These are phyloP conservation scores for Talaromyces rugulosus DNA, from an alignment of 2,329 filamentous ascomycete genomes.

Conservation along the genomic window DNA sequence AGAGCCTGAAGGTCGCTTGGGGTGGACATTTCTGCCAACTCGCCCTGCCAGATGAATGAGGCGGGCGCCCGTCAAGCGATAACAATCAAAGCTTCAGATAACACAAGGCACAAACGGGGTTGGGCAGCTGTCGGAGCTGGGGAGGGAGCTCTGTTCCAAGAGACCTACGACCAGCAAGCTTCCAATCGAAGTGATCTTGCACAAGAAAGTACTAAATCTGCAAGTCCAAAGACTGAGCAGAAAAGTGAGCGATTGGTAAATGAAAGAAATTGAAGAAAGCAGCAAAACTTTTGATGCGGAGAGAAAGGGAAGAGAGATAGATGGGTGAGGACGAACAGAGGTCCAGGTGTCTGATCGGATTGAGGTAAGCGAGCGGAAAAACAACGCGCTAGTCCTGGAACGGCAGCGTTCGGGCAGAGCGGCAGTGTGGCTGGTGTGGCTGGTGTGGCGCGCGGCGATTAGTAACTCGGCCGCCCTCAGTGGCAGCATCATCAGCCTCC, in stretches of 20 bases:
- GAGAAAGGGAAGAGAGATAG: not conserved
- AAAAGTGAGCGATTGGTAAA: not conserved
- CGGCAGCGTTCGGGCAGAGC: not conserved
- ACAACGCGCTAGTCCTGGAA: not conserved
- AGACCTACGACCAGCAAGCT: slow-evolving; percentile 8
- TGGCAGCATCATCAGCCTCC: not conserved
- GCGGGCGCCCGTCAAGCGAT: slow-evolving; percentile 27
- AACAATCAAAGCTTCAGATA: slow-evolving; percentile 12
- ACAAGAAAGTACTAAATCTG: not conserved
- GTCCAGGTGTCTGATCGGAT: not conserved
- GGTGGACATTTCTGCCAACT: slow-evolving; percentile 43
- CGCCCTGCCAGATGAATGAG: slow-evolving; percentile 23
- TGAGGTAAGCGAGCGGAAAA: slow-evolving; percentile 1
- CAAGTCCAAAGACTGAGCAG: not conserved
- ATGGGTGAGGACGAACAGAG: not conserved
- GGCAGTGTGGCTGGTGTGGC: not conserved
- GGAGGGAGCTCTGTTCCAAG: slow-evolving; percentile 18
- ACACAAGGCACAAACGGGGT: not conserved
- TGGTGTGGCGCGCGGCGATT: not conserved
- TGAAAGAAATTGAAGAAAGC: not conserved
- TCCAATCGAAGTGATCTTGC: not conserved
- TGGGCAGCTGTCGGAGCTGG: slow-evolving; percentile 20
- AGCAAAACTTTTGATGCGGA: not conserved
- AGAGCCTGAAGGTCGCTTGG: slow-evolving; percentile 45
- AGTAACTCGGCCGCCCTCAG: not conserved